Conservation (phyloP, 2,329 filamentous ascomycete genomes). For the Alternaria atra region DNA sequence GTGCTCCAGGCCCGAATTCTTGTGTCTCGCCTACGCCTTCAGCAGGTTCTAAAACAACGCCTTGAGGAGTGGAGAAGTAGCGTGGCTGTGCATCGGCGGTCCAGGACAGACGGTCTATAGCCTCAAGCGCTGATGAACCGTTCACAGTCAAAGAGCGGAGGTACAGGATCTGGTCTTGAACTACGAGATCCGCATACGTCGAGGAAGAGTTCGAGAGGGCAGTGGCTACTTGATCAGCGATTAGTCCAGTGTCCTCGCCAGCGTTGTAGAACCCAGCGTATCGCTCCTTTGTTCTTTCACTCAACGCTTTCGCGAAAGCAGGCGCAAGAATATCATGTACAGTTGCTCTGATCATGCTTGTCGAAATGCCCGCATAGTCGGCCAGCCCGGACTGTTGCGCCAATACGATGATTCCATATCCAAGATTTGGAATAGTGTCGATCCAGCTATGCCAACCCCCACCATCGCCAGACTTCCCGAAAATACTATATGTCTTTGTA, state of each 20-base stretch:
- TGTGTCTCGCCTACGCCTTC: constrained; percentile 35
- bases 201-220: constrained; percentile 9
- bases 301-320: constrained; percentile 36
- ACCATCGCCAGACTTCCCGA: constrained; percentile 45
- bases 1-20: constrained; percentile 35
- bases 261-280: constrained; percentile 36
- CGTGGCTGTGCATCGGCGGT: constrained; percentile 19
- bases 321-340: constrained; percentile 39
- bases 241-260: constrained; percentile 30
- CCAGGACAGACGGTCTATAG: constrained; percentile 40
- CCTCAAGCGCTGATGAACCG: constrained; percentile 40
- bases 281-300: constrained; percentile 16
- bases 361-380: constrained; percentile 28
- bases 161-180: constrained; percentile 39
- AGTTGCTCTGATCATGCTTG: constrained; percentile 21
- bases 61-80: constrained; percentile 35
- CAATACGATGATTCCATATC: constrained; percentile 41
- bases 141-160: constrained; percentile 40
- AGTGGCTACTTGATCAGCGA: constrained; percentile 25
- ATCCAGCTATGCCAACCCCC: constrained; percentile 46
- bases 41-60: constrained; percentile 37
- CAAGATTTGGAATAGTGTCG: constrained; percentile 41
- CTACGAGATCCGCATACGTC: constrained; percentile 35
- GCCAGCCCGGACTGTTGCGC: constrained; percentile 26
- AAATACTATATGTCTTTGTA: constrained; percentile 36